Base-by-base conservation (phyloP, 352 stramenopile genomes). In the Phytophthora crassamura region DNA sequence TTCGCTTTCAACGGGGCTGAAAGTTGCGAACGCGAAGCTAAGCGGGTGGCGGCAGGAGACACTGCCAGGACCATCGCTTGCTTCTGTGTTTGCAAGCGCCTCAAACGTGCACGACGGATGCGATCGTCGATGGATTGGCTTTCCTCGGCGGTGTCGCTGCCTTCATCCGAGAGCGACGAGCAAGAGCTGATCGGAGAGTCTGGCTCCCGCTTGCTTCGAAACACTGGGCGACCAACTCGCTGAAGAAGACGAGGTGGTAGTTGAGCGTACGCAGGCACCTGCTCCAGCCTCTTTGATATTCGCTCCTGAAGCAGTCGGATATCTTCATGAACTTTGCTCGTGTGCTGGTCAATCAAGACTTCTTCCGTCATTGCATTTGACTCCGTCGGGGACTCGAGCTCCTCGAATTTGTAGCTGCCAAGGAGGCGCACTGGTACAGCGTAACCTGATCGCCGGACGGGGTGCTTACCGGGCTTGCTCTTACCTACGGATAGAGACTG, bases 321-420 rank as follows among this genome's bases (percentile, higher is more conserved):
- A 51, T 94, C 86, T 50, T 88, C 80, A 54, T 91, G 86, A 25
- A 94, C 73, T 25, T 82, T 90, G 40, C 49, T 86, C 1, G 82
- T 85, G 36, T 84, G 83, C 6, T 72, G 69, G 15, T 94, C 81
- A 16, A 94, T 80, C 32, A 69, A 50, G 2, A 68, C 54, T 52
- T 86, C 82, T 58, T 75, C 61, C 4, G 42, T 28, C 38, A 25
- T 25, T 9, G 36, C 16, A 5, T 34, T 34, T 28, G n/a, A 11
- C 12, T 64, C 51, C 5, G 11, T 47, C 14, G 34, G 20, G 3
- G 59, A 62, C 5, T 45, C 48, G 2, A 50, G 10, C 2, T 35
- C 40, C 5, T 59, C 47, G 6, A 22, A 43, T 54, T 16, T 39
- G 35, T 38, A 43, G 5, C 35, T 60, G 32, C 11, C 10, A 30